Evolutionary conservation across 2,329 filamentous ascomycete species (phyloP).

Genomic region (Colletotrichum theobromicola): DNA sequence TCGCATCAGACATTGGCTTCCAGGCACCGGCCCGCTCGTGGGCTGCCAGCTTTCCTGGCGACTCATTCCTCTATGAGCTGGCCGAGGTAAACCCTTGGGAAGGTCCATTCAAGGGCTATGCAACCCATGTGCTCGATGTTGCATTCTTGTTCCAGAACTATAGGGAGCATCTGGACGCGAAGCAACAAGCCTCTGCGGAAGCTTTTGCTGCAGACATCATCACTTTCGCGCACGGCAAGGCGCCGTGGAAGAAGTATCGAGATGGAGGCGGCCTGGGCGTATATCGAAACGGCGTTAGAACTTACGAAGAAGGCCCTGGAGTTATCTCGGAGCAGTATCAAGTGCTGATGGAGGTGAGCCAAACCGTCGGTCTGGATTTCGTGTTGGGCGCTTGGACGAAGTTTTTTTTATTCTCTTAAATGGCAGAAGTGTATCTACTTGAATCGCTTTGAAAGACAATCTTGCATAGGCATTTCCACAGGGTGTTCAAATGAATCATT

Average conservation of each 20-base stretch:
- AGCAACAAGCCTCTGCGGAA: constrained; percentile 33
- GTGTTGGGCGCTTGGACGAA: background rate
- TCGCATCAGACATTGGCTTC: background rate
- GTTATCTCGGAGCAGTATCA: background rate
- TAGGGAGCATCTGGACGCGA: constrained; percentile 37
- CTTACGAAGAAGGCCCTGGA: background rate
- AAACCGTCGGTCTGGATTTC: background rate
- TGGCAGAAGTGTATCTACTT: background rate
- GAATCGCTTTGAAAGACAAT: background rate
- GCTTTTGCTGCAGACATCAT: constrained; percentile 41
- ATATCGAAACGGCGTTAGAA: background rate
- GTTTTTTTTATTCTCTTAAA: background rate
- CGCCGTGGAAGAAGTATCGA: background rate
- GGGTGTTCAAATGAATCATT: background rate
- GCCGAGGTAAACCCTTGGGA: constrained; percentile 53
- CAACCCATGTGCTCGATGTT: constrained; percentile 50
- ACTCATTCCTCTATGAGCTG: constrained; percentile 35
- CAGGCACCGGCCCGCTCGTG: background rate
- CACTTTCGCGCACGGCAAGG: constrained; percentile 40
- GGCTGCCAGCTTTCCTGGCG: background rate
- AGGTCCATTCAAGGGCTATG: constrained; percentile 41
- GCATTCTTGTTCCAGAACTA: constrained; percentile 52
- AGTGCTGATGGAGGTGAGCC: background rate
- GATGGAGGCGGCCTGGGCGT: background rate
- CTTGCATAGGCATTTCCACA: background rate